Evolutionary conservation across 345 rosid species (phyloP), one percentile per base, ranked within the genome.

Genomic region (Noccaea bulbosa): DNA sequence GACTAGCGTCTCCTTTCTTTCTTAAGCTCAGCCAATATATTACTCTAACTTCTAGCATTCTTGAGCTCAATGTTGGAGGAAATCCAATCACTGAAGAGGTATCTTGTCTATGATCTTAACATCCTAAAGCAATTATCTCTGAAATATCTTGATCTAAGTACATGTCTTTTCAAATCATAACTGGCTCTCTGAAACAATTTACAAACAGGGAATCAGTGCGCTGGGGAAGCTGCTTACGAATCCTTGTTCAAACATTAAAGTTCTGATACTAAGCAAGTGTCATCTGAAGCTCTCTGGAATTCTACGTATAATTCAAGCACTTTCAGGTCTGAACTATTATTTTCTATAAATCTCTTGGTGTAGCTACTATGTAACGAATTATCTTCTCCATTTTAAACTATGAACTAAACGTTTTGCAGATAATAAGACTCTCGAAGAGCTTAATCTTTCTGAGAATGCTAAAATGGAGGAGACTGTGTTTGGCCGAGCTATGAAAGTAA

Each of bases 61-160:
- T 76, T 65, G 93, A 91, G 77, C 82, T 94, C 67, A 84, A 87
- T 69, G 82, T 91, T 45, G 93, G 85, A 77, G 90, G 95, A 67
- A 94, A 91, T 77, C 75, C 75, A 70, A 78, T 94, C 57, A 70
- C 60, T 38, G 78, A 81, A 74, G 92, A 88, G 99, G 96, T 94
- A 75, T 65, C 82, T 62, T 68, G 62, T 77, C 34, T 27, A 16
- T 47, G 56, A 64, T 35, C 65, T 8, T 35, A 72, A 47, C 71
- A 37, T 48, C 43, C 0, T 54, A 7, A 48, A 30, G 71, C 44
- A 22, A 39, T 47, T 56, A 5, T 44, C 20, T 50, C 45, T 33
- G 34, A 52, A 62, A 27, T 44, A 15, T 37, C 43, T 15, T 55
- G 65, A 27, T 27, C 30, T 27, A 27, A 27, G 30, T 27, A 10